A percentile compares a stretch with the other conserved stretches of the same genome.
These are phyloP conservation scores for Castanea mollissima DNA, from an alignment of 306 rosid species.

Conservation along the genomic window DNA sequence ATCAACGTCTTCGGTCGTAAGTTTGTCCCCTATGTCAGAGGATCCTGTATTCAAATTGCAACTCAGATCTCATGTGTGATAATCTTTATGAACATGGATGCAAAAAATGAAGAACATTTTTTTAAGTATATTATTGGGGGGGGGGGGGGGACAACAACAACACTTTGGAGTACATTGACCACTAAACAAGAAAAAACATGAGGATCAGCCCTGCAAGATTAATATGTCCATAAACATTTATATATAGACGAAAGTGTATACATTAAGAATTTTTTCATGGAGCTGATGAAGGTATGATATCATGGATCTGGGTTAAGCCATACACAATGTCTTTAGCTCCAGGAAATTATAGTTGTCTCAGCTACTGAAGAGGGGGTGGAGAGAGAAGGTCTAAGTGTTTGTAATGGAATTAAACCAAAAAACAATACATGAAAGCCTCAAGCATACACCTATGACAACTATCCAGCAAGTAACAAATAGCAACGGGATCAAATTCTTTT, in stretches of 20 bases:
- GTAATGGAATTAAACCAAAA: background rate
- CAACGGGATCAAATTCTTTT: too few species aligned
- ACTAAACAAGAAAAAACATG: background rate
- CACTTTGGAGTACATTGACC: background rate
- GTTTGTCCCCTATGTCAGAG: slow-evolving; percentile 34
- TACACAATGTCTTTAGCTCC: background rate
- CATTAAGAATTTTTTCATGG: background rate
- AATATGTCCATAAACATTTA: background rate
- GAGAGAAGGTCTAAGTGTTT: background rate
- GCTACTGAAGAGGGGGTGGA: too few species aligned
- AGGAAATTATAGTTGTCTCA: background rate
- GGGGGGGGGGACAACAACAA: too few species aligned
- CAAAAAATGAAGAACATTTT: background rate
- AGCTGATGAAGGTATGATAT: background rate
- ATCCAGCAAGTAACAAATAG: too few species aligned
- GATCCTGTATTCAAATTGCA: slow-evolving; percentile 49
- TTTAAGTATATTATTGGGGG: too few species aligned
- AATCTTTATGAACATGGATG: background rate
- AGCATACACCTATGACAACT: too few species aligned
- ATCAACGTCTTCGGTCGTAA: slow-evolving; percentile 30
- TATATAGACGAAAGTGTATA: background rate
- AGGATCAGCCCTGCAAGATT: background rate
- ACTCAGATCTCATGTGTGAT: slow-evolving; percentile 7
- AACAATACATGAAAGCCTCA: too few species aligned
- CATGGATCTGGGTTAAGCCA: background rate